phyloP scores from a whole-genome alignment of 257 asterid species.

The Rhazya stricta region DNA sequence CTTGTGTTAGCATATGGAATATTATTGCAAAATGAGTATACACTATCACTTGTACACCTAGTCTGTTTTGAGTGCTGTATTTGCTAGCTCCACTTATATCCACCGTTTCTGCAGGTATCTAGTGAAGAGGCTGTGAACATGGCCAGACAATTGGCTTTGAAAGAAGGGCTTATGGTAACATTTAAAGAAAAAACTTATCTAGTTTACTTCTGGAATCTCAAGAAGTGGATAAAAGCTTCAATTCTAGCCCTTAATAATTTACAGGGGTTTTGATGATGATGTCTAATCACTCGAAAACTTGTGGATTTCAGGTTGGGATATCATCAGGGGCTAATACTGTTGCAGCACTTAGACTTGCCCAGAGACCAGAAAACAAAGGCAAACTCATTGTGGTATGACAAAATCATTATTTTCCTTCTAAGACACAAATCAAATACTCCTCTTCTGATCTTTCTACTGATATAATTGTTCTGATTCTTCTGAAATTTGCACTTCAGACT shows the following conservation, averaged over 20 bases:
- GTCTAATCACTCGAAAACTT: not conserved
- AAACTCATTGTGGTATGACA: slow-evolving; percentile 87
- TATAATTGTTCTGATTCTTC: not conserved
- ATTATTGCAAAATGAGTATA: not conserved
- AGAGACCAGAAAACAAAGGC: slow-evolving; percentile 84
- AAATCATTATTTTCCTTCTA: not conserved
- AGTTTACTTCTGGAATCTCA: not conserved
- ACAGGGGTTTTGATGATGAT: not conserved
- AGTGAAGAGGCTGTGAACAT: slow-evolving; percentile 86
- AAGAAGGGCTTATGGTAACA: slow-evolving; percentile 87
- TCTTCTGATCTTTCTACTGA: not conserved
- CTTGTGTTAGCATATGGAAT: not conserved
- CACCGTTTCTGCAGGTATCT: slow-evolving; percentile 50
- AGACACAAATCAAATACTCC: not conserved
- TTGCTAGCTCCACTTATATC: not conserved
- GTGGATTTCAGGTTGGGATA: slow-evolving; percentile 68
- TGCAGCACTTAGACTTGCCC: slow-evolving; percentile 81
- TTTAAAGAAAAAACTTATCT: not conserved
- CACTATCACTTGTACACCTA: not conserved
- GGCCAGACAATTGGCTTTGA: slow-evolving; percentile 88
- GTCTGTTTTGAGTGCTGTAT: not conserved
- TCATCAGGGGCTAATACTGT: slow-evolving; percentile 97
- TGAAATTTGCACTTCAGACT: slow-evolving; percentile 44
- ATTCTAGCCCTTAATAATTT: not conserved
- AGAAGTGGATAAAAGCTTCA: not conserved